Evolutionary conservation across 495 filamentous ascomycete species (phyloP), one percentile per base, ranked within the genome.

Genomic region (Penicillium pancosmium): DNA sequence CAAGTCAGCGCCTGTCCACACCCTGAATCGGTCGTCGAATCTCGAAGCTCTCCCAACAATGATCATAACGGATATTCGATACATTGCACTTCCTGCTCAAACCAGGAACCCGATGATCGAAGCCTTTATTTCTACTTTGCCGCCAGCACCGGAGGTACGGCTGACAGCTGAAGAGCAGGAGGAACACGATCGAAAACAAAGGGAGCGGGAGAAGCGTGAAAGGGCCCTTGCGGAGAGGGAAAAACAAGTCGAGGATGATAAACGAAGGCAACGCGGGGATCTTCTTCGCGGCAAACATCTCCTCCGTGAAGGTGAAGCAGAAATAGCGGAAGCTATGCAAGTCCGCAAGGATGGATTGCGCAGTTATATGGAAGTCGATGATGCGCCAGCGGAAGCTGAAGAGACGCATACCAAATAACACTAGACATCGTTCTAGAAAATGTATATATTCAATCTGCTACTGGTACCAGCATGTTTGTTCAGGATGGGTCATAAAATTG

Each of bases 301-400:
- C 40, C 64, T 96, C 21, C 72, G 83, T 33, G 90, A 93, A 70
- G 91, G 89, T 52, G 90, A 94, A 71, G 79, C 81, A 43, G 90
- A 96, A 68, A 71, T 97, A 33, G 84, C 92, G 64, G 80, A 82
- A 59, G 92, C 92, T 13, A 91, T 93, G 88, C 84, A 78, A 34
- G 80, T 94, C 16, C 63, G 68, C n/a, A 93, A 90, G 71, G 85
- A 83, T 54, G 90, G 91, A 18, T 63, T 93, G 40, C 80, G 83
- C 38, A 85, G 83, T 40, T 85, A 92, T 67, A 71, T 92, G 59
- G 75, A 80, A 46, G 64, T 70, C 21, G 68, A 74, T 23, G 38
- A 63, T 21, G 46, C 43, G 35, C 62, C 51, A n/a, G 63, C 55
- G 3, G 68, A 55, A 23, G 46, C 60, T 50, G 43, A 54, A 40